Evolutionary conservation across 257 asterid genomes (phyloP), one percentile per base, ranked within the genome.

Genomic region (Solanum clarkiae): DNA sequence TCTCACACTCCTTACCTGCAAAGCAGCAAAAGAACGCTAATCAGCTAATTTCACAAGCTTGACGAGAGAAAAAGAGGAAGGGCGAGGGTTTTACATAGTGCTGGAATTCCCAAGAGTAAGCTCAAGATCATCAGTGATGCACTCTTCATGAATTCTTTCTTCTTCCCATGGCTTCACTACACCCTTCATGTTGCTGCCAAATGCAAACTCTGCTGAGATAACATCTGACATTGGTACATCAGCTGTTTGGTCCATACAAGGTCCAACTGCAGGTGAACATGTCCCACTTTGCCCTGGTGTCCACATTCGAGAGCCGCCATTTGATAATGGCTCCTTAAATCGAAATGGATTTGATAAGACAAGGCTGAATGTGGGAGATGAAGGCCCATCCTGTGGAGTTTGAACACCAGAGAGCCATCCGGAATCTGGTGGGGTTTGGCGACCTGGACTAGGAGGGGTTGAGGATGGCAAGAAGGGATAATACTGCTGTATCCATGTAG

Each of bases 221-320:
- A 92, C 95, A 87, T 97, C 99, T 0, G 92, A 87, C 99, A 97
- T 97, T 14, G 99, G 98, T 26, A 97, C 94, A 91, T 97, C 99
- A 22, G 93, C 95, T 17, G 92, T 93, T 75, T 88, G 94, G 87
- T 94, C 98, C 84, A 88, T 86, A 66, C 93, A 92, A 3, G 97
- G 92, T 40, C 91, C 85, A 82, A 96, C 82, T 75, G 97, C 97
- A 4, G 99, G 99, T 42, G 99, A 97, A 77, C 99, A 95, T 4
- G 98, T 94, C 29, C 99, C 98, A 81, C 99, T 95, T 87, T 97
- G 99, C 42, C 97, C 97, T 1, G 99, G 98, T 53, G 99, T 95
- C 98, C 98, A 97, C 98, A 95, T 91, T 6, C 95, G 95, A 12
- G 98, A 95, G 26, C 99, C 99, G 65, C 96, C 95, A 49, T 92